phyloP scores from a whole-genome alignment of 2,329 filamentous ascomycete species.

The Penicillium sp. region DNA sequence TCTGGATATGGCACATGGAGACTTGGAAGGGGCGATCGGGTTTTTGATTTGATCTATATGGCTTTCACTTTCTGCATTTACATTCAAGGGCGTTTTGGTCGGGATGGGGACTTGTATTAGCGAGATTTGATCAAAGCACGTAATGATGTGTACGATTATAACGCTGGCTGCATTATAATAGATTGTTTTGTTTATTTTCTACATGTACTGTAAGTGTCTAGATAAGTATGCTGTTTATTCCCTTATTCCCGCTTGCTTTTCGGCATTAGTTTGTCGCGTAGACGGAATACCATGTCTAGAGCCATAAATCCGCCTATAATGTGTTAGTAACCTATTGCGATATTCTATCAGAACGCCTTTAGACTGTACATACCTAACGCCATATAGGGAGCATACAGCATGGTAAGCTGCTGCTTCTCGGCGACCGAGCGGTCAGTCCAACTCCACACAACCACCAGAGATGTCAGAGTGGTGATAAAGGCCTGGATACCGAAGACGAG shows the following conservation, averaged over 20 bases:
- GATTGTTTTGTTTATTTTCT: not conserved
- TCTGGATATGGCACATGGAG: constrained; percentile 77
- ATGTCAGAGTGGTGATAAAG: constrained; percentile 62
- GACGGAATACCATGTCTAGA: constrained; percentile 40
- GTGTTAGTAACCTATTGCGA: constrained; percentile 7
- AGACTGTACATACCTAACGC: constrained; percentile 50
- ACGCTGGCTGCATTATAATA: constrained; percentile 9
- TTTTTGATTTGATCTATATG: constrained; percentile 68
- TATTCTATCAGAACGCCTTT: not conserved
- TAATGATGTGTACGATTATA: constrained; percentile 14
- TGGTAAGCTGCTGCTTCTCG: constrained; percentile 52
- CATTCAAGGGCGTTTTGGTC: constrained; percentile 15
- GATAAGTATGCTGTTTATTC: constrained; percentile 20
- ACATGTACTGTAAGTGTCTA: not conserved
- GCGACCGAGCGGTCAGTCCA: constrained; percentile 51
- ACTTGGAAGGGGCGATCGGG: constrained; percentile 84
- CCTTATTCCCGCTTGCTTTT: constrained; percentile 34
- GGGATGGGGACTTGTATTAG: constrained; percentile 19
- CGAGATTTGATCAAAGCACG: constrained; percentile 13
- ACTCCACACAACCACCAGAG: constrained; percentile 60
- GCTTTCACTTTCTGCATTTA: constrained; percentile 8
- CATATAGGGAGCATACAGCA: constrained; percentile 59
- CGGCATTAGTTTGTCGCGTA: constrained; percentile 28
- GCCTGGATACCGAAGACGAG: constrained; percentile 61
- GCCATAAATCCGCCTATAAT: constrained; percentile 39